Percentiles rank a stretch among this genome's conserved stretches.
phyloP scores from a whole-genome alignment of 2,329 filamentous ascomycete species.

The Alternaria conjuncta region DNA sequence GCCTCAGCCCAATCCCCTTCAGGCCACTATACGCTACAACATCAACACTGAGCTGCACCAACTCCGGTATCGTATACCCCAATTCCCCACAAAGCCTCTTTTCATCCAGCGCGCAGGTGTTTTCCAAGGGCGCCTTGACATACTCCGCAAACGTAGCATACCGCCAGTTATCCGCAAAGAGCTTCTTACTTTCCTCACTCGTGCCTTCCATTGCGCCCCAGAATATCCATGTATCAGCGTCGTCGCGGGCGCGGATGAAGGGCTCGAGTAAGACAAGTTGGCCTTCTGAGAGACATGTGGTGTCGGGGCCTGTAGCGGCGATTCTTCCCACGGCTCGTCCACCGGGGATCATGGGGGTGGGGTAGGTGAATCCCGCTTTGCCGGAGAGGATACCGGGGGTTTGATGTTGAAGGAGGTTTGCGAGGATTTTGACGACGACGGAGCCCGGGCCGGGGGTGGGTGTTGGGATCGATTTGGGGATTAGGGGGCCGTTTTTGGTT shows the following conservation, averaged over 20 bases:
- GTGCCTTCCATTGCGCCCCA: constrained; percentile 37
- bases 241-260: constrained; percentile 47
- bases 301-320: constrained; percentile 31
- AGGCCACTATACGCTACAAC: neutral
- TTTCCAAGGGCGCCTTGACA: constrained; percentile 45
- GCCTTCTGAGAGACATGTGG: constrained; percentile 33
- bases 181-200: constrained; percentile 22
- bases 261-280: constrained; percentile 48
- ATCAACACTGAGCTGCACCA: neutral
- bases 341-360: constrained; percentile 4
- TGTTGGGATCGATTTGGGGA: constrained; percentile 37
- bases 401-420: constrained; percentile 20
- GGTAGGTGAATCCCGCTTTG: constrained; percentile 9
- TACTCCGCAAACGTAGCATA: constrained; percentile 47
- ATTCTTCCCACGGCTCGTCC: constrained; percentile 31
- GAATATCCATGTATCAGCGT: constrained; percentile 33
- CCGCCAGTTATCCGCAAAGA: constrained; percentile 44
- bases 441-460: constrained; percentile 43
- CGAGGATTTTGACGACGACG: constrained; percentile 49
- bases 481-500: constrained; percentile 25
- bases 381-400: constrained; percentile 8
- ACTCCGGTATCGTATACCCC: constrained; percentile 27
- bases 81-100: constrained; percentile 28
- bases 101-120: constrained; percentile 43
- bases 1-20: neutral